Base-by-base conservation (phyloP, 495 filamentous ascomycete species). In the Penicillium longicatenatum region DNA sequence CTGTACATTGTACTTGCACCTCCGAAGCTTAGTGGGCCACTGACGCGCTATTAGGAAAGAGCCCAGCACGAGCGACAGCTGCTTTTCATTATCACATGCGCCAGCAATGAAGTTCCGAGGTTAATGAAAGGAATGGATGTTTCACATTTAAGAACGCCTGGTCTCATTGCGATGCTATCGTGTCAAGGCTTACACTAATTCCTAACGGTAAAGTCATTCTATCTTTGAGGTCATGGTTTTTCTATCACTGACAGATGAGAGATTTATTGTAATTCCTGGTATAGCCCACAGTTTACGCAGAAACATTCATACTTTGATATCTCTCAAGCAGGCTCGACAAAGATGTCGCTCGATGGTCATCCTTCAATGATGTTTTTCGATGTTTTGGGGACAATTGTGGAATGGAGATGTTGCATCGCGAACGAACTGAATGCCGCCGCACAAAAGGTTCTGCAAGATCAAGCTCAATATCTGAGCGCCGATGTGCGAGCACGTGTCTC, bases 321-420 rank as follows among this genome's bases (percentile, higher is more conserved):
- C 35, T 43, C 19, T 20, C 19, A 14, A 43, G n/a, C 19, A 17
- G 5, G 4, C n/a, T 43, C 41, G 41, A 51, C 8, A 22, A 55
- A 55, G 33, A 63, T 63, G 61, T 35, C 52, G 50, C 57, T 6
- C 4, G 26, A 14, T 20, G 22, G 4, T 37, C 2, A 21, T 17
- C 61, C 58, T 45, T 54, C 54, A 43, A 52, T 61, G 5, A 43
- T 64, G 43, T 64, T 64, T 31, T 64, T 61, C 50, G 62, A 64
- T 55, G 46, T 64, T 31, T 39, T 64, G 26, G 62, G 62, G 10
- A 64, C 62, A 47, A 55, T 64, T 11, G 62, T 64, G 39, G 62
- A 64, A 58, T 64, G 62, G 62, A 61, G 58, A 55, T 35, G 2
- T 30, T 64, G 62, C 46, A 64, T 64, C 50, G 54, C 62, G 11